phyloP scores from a whole-genome alignment of 2,329 filamentous ascomycete genomes.

The Ophiocordyceps camponoti-floridani region DNA sequence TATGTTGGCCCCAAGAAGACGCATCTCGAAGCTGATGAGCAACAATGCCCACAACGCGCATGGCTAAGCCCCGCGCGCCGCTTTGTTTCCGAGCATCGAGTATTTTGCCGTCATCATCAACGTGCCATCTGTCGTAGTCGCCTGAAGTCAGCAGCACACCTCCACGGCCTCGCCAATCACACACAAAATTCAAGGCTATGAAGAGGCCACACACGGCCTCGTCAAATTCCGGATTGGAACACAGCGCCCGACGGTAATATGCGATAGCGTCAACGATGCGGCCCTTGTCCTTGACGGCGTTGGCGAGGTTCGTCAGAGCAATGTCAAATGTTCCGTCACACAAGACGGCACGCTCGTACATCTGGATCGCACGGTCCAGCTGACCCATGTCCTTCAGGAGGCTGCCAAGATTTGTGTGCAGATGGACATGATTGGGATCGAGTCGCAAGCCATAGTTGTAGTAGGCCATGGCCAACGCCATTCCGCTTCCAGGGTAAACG shows the following conservation, averaged over 20 bases:
- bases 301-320: conserved; percentile 86
- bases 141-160: conserved; percentile 62
- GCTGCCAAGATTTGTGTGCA: conserved; percentile 93
- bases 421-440: conserved; percentile 78
- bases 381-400: conserved; percentile 93
- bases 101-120: conserved; percentile 69
- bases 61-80: conserved; percentile 62
- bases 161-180: conserved; percentile 80
- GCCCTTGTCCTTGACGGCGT: conserved; percentile 93
- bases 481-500: conserved; percentile 67
- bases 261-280: conserved; percentile 78
- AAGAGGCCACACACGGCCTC: conserved; percentile 93
- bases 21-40: conserved; percentile 75
- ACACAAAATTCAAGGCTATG: conserved; percentile 91
- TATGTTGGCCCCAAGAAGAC: conserved; percentile 65
- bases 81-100: conserved; percentile 48
- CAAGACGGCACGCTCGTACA: conserved; percentile 89
- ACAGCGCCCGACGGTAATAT: conserved; percentile 82
- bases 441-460: conserved; percentile 87
- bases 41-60: conserved; percentile 81
- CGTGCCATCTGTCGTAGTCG: conserved; percentile 78
- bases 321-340: conserved; percentile 96
- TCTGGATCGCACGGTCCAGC: conserved; percentile 74
- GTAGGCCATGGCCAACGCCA: conserved; percentile 76
- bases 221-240: conserved; percentile 85